Evolutionary conservation across 768 basidiomycete species (phyloP).

Genomic region (Mycena maculata): DNA sequence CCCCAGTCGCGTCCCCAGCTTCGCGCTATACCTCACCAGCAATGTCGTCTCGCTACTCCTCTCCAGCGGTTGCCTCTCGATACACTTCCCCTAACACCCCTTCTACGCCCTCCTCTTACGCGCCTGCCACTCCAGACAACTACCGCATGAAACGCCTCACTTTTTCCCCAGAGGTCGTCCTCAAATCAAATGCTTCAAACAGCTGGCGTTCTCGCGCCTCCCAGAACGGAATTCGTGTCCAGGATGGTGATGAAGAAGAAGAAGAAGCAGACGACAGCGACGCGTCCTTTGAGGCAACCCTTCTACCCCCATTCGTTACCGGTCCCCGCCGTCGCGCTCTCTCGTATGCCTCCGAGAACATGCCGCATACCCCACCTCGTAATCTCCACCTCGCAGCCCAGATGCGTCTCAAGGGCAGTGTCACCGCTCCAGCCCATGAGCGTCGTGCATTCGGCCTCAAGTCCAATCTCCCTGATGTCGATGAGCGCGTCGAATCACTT

Average conservation of each 20-base stretch:
- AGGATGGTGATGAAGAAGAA: constrained; percentile 34
- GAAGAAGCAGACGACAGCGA: constrained; percentile 29
- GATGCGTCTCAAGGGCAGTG: constrained; percentile 59
- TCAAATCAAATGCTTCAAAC: no score
- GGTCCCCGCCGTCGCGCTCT: constrained; percentile 33
- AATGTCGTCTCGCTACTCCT: constrained; percentile 28
- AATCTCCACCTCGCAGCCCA: constrained; percentile 51
- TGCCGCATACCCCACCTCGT: constrained; percentile 55
- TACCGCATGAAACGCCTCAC: constrained; percentile 35
- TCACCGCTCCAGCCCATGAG: constrained; percentile 60
- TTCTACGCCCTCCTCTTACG: constrained; percentile 30
- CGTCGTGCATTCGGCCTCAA: constrained; percentile 35
- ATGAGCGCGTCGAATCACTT: constrained; percentile 27
- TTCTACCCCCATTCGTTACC: constrained; percentile 33
- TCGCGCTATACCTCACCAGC: constrained; percentile 30
- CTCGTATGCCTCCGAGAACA: constrained; percentile 34
- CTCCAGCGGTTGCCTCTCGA: constrained; percentile 30
- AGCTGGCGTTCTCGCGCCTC: constrained; percentile 34
- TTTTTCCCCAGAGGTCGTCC: constrained; percentile 30
- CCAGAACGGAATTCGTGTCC: constrained; percentile 35
- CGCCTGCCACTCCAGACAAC: constrained; percentile 35
- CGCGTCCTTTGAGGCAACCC: constrained; percentile 29
- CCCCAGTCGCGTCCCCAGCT: constrained; percentile 28
- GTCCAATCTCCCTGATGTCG: constrained; percentile 35
- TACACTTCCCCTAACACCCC: constrained; percentile 33